Evolutionary conservation across 1,139 yeast species (phyloP).

Genomic region (Nadsonia commutata): DNA sequence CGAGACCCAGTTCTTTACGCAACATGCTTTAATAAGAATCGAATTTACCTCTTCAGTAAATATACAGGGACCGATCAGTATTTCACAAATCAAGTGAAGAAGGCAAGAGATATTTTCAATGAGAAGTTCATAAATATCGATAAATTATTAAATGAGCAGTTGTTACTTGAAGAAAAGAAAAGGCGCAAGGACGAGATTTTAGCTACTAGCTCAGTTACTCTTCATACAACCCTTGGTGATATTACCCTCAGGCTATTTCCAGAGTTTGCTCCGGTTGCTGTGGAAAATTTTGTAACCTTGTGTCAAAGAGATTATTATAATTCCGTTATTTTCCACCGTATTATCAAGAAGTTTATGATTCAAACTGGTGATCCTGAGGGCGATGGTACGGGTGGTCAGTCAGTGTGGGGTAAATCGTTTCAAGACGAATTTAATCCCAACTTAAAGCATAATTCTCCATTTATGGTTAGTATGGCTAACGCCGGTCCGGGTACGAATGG

Average conservation of each 20-base stretch:
- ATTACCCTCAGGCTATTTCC: constrained; percentile 27
- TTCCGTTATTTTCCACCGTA: constrained; percentile 31
- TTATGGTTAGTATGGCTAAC: constrained; percentile 43
- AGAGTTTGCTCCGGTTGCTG: constrained; percentile 29
- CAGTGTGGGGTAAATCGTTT: constrained; percentile 29
- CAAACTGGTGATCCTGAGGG: constrained; percentile 41
- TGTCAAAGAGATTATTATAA: constrained; percentile 29
- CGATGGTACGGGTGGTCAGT: constrained; percentile 36
- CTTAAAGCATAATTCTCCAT: constrained; percentile 29
- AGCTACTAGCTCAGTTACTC: constrained; percentile 11
- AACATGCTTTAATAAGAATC: constrained; percentile 19
- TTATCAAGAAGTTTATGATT: constrained; percentile 35
- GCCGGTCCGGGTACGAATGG: constrained; percentile 51
- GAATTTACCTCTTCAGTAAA: constrained; percentile 25
- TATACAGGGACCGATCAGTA: constrained; percentile 11
- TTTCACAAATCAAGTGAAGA: constrained; percentile 7
- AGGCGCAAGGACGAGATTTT: background rate
- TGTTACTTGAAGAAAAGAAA: constrained; percentile 1
- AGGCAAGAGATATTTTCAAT: constrained; percentile 2
- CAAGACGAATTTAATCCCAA: constrained; percentile 30
- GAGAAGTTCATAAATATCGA: background rate
- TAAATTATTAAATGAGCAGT: background rate
- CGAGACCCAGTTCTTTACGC: constrained; percentile 26
- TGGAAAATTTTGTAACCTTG: constrained; percentile 30
- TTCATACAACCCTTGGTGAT: constrained; percentile 36